Evolutionary conservation across 306 rosid genomes (phyloP).

Genomic region (Cucurbita moschata): DNA sequence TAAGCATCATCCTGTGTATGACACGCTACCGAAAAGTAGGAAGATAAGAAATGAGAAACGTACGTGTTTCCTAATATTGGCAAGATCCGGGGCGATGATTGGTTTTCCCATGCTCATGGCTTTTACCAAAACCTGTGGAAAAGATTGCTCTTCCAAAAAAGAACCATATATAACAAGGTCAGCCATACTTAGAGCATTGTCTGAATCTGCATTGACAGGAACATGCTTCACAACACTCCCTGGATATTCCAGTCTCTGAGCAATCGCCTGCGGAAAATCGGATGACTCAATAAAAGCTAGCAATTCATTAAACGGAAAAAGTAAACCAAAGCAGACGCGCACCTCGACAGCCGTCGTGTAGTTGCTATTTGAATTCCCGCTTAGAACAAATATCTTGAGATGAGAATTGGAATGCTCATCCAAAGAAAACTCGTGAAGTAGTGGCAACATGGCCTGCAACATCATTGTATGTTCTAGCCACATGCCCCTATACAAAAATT

Average conservation of each 20-base stretch:
- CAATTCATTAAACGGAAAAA: not conserved
- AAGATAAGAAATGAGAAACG: conserved; percentile 15
- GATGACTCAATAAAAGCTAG: conserved; percentile 17
- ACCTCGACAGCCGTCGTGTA: conserved; percentile 72
- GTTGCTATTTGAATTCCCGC: conserved; percentile 55
- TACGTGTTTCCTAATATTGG: conserved; percentile 74
- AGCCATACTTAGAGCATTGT: conserved; percentile 38
- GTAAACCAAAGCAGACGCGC: conserved; percentile 4
- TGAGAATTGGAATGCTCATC: conserved; percentile 28
- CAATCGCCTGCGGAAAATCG: conserved; percentile 48
- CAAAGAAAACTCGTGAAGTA: conserved; percentile 33
- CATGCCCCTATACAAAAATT: conserved; percentile 68
- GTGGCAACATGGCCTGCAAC: conserved; percentile 62
- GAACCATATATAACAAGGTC: conserved; percentile 85
- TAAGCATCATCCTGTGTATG: not conserved
- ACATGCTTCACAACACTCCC: conserved; percentile 53
- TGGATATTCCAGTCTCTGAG: conserved; percentile 63
- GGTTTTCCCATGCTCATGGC: conserved; percentile 92
- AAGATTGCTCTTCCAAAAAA: conserved; percentile 61
- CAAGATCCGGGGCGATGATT: conserved; percentile 70
- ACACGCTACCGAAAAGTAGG: not conserved
- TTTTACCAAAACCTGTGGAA: conserved; percentile 68
- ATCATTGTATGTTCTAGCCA: conserved; percentile 89
- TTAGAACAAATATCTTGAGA: conserved; percentile 52
- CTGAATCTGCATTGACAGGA: conserved; percentile 44